Percentiles rank a stretch among this genome's conserved stretches.
Conservation (phyloP, 352 stramenopile genomes). For the Pythium brassicae region DNA sequence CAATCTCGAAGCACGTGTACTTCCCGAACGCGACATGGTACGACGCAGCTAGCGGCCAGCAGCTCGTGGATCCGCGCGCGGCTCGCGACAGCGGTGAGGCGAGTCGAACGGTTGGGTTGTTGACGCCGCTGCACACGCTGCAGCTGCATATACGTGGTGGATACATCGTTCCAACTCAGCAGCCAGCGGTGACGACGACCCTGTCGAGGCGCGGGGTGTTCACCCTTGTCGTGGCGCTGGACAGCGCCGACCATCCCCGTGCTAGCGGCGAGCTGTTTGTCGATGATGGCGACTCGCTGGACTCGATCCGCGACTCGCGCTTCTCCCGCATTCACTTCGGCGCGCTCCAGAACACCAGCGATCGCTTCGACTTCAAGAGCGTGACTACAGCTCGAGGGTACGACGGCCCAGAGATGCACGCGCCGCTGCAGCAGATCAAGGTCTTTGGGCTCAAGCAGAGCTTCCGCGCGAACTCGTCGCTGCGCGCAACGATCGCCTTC, state of each 20-base stretch:
- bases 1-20: constrained; percentile 54
- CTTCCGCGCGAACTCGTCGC: constrained; percentile 58
- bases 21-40: constrained; percentile 75
- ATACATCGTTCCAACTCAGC: constrained; percentile 55
- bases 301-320: constrained; percentile 47
- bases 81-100: neutral
- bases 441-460: constrained; percentile 47
- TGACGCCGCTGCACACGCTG: constrained; percentile 50
- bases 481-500: constrained; percentile 22
- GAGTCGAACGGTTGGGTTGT: constrained; percentile 25
- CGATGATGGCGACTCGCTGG: constrained; percentile 68
- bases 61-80: constrained; percentile 12
- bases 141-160: constrained; percentile 69
- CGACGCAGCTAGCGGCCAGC: constrained; percentile 45
- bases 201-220: constrained; percentile 53
- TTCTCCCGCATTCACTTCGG: constrained; percentile 50
- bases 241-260: constrained; percentile 14
- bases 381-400: constrained; percentile 40
- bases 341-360: constrained; percentile 27
- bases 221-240: constrained; percentile 48
- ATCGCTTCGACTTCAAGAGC: constrained; percentile 38
- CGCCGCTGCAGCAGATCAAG: constrained; percentile 40
- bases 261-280: constrained; percentile 68
- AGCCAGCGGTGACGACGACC: constrained; percentile 45
- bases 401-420: constrained; percentile 62